Conservation (phyloP, 352 stramenopile species). For the Pythium volutum region DNA sequence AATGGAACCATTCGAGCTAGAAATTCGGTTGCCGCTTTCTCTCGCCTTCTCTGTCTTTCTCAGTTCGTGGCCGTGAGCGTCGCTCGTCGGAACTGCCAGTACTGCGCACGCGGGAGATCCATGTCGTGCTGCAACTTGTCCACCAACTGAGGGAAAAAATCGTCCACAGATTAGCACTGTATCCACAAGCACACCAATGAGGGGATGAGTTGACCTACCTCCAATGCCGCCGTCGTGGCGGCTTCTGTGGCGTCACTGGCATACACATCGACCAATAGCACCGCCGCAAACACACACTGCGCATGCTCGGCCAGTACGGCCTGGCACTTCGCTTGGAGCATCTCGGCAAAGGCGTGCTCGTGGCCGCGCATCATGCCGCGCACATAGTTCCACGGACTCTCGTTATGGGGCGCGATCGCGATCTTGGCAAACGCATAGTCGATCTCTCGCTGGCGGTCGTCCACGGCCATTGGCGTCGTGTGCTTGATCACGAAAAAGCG, state of each 20-base stretch:
- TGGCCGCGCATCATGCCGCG: conserved; percentile 61
- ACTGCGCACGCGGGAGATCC: conserved; percentile 67
- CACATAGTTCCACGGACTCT: conserved; percentile 92
- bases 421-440: conserved; percentile 74
- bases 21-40: neutral
- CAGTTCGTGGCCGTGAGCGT: conserved; percentile 35
- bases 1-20: conserved; percentile 18
- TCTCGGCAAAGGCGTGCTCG: conserved; percentile 37
- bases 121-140: conserved; percentile 69
- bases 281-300: conserved; percentile 71
- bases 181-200: neutral
- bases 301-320: conserved; percentile 36
- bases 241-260: conserved; percentile 43
- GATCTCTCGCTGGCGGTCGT: conserved; percentile 59
- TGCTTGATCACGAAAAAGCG: conserved; percentile 83
- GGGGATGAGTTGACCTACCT: conserved; percentile 23
- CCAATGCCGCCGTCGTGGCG: conserved; percentile 33
- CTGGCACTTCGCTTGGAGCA: conserved; percentile 41
- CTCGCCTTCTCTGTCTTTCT: conserved; percentile 20
- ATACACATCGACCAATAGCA: conserved; percentile 72
- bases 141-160: conserved; percentile 43
- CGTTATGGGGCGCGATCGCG: conserved; percentile 76
- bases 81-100: conserved; percentile 68
- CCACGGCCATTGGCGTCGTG: conserved; percentile 33
- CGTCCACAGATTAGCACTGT: neutral